These are phyloP conservation scores for Lactifluus echinatus DNA, from an alignment of 768 basidiomycete genomes.

Conservation along the genomic window DNA sequence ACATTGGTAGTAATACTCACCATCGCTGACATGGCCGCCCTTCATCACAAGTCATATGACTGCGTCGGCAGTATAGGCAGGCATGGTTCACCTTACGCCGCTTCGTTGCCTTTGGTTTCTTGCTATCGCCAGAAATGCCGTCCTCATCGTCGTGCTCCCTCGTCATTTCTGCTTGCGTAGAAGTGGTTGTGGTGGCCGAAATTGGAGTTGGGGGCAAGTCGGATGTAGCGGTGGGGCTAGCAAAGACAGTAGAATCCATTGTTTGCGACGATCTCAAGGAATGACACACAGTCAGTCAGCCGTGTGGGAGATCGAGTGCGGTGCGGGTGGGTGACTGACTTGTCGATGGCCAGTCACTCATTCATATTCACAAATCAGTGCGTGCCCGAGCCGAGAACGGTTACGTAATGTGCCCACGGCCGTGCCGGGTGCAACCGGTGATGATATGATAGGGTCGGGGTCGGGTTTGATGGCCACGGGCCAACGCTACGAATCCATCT, in stretches of 20 bases:
- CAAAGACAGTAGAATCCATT: neutral
- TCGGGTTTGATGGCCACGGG: neutral
- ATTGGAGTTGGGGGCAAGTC: neutral
- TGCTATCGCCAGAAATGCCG: conserved; percentile 28
- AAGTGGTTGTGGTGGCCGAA: neutral
- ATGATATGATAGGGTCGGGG: too few relatives aligned
- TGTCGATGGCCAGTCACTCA: neutral
- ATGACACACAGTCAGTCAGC: neutral
- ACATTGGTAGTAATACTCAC: conserved; percentile 40
- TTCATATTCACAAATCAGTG: neutral
- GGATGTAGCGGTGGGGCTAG: conserved; percentile 2
- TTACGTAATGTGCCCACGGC: neutral
- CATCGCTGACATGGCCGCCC: conserved; percentile 88
- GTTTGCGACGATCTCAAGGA: neutral
- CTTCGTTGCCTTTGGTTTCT: conserved; percentile 42
- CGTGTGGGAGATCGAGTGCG: neutral
- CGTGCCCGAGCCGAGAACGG: neutral
- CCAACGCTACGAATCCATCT: neutral
- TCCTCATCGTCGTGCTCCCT: conserved; percentile 21
- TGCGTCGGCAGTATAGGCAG: conserved; percentile 85
- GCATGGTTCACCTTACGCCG: conserved; percentile 87
- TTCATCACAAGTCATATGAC: conserved; percentile 90
- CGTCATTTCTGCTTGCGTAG: neutral
- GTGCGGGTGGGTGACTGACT: neutral
- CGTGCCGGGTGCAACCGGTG: neutral